These are phyloP conservation scores for Trichoderma lentiforme DNA, from an alignment of 2,329 filamentous ascomycete species.

Conservation along the genomic window DNA sequence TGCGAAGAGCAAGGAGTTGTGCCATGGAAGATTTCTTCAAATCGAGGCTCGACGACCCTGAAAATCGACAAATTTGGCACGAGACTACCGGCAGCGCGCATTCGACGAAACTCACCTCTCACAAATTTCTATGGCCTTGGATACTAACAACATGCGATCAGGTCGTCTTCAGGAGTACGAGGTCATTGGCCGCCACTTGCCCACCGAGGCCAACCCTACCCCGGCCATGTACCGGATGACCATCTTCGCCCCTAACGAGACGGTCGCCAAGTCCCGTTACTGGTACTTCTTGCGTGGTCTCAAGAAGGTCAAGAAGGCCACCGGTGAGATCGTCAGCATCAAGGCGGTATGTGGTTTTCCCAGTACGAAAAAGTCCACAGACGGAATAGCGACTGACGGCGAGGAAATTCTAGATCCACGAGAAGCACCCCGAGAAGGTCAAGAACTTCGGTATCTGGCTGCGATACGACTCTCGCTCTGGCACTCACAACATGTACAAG, in stretches of 20 bases:
- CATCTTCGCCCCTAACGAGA: slow-evolving; percentile 97
- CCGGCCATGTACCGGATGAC: slow-evolving; percentile 99
- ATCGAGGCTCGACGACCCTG: neutral
- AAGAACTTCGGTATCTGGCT: slow-evolving; percentile 99
- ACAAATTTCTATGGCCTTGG: neutral
- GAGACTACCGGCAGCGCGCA: slow-evolving; percentile 13
- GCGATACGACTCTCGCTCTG: slow-evolving; percentile 99
- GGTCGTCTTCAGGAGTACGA: slow-evolving; percentile 99
- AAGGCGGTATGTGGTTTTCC: slow-evolving; percentile 68
- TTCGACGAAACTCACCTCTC: neutral
- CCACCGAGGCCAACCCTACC: slow-evolving; percentile 92
- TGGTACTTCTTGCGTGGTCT: slow-evolving; percentile 99
- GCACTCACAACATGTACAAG: slow-evolving; percentile 99
- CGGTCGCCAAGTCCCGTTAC: slow-evolving; percentile 99
- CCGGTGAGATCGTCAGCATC: slow-evolving; percentile 96
- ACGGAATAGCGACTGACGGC: slow-evolving; percentile 17
- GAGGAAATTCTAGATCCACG: slow-evolving; percentile 67
- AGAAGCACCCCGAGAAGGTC: slow-evolving; percentile 99
- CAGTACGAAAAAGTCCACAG: neutral
- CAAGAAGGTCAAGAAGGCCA: slow-evolving; percentile 99
- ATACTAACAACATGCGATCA: slow-evolving; percentile 44
- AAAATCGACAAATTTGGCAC: neutral
- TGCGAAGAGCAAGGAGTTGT: neutral
- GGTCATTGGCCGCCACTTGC: slow-evolving; percentile 99
- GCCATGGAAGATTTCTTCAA: neutral